phyloP scores from a whole-genome alignment of 306 rosid species.

The Cicer judaicum region DNA sequence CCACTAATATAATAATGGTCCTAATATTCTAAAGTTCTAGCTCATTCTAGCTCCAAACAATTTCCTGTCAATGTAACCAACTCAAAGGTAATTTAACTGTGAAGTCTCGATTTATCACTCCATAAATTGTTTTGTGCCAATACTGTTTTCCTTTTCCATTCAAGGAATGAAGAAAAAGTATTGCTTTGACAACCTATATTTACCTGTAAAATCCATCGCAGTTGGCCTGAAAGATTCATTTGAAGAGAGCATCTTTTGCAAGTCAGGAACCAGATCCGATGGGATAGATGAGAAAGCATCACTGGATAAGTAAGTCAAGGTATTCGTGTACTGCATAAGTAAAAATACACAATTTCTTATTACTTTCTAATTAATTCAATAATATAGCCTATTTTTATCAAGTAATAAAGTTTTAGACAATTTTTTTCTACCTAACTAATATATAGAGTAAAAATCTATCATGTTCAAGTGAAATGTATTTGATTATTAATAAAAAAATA shows the following conservation, averaged over 20 bases:
- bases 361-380: constrained; percentile 37
- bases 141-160: constrained; percentile 30
- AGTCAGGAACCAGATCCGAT: constrained; percentile 80
- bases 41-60: neutral
- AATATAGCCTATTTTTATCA: constrained; percentile 16
- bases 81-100: neutral
- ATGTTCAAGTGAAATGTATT: constrained; percentile 18
- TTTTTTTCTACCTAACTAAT: constrained; percentile 11
- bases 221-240: constrained; percentile 89
- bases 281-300: constrained; percentile 91
- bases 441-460: neutral
- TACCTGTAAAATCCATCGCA: constrained; percentile 92
- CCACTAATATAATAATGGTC: neutral
- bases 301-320: constrained; percentile 88
- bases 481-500: constrained; percentile 26
- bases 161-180: constrained; percentile 28
- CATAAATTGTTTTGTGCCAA: neutral
- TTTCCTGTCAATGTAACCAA: neutral
- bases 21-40: neutral
- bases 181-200: constrained; percentile 24
- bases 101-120: neutral
- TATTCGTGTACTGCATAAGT: constrained; percentile 85
- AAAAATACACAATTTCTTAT: constrained; percentile 44
- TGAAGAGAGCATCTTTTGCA: constrained; percentile 91
- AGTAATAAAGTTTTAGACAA: neutral